Percentiles rank a stretch among this genome's conserved stretches.
phyloP scores from a whole-genome alignment of 768 basidiomycete species.

The Rossbeevera mucosa region DNA sequence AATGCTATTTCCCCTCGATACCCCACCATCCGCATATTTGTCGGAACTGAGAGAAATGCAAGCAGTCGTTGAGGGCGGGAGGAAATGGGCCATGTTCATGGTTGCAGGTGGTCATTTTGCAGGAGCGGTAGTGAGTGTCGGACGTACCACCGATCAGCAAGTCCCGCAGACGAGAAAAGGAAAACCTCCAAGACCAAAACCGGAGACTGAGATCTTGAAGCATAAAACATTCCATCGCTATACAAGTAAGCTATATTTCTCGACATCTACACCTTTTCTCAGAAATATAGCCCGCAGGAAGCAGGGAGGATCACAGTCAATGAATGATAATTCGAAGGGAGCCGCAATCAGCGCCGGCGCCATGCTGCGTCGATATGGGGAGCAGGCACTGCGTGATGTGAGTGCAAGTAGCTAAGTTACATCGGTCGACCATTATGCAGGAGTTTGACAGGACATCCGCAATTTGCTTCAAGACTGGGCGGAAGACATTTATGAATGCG shows the following conservation, averaged over 20 bases:
- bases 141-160: conserved; percentile 46
- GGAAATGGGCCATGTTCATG: conserved; percentile 95
- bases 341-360: conserved; percentile 94
- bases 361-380: conserved; percentile 88
- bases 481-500: conserved; percentile 81
- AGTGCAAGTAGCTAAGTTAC: conserved; percentile 22
- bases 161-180: conserved; percentile 43
- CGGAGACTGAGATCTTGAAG: conserved; percentile 74
- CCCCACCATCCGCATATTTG: conserved; percentile 46
- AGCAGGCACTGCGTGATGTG: conserved; percentile 87
- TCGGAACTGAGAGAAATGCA: conserved; percentile 66
- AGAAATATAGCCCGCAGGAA: conserved; percentile 78
- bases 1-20: conserved; percentile 56
- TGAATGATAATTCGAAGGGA: conserved; percentile 91
- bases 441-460: conserved; percentile 70
- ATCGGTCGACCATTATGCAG: background rate
- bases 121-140: conserved; percentile 78
- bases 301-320: conserved; percentile 91
- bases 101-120: conserved; percentile 98
- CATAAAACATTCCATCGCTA: conserved; percentile 99
- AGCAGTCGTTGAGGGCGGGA: conserved; percentile 43
- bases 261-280: conserved; percentile 7
- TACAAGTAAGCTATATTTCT: conserved; percentile 64
- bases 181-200: conserved; percentile 61
- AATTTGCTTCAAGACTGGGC: conserved; percentile 78